These are phyloP conservation scores for Cystofilobasidium macerans DNA, from an alignment of 768 basidiomycete genomes.

Conservation along the genomic window DNA sequence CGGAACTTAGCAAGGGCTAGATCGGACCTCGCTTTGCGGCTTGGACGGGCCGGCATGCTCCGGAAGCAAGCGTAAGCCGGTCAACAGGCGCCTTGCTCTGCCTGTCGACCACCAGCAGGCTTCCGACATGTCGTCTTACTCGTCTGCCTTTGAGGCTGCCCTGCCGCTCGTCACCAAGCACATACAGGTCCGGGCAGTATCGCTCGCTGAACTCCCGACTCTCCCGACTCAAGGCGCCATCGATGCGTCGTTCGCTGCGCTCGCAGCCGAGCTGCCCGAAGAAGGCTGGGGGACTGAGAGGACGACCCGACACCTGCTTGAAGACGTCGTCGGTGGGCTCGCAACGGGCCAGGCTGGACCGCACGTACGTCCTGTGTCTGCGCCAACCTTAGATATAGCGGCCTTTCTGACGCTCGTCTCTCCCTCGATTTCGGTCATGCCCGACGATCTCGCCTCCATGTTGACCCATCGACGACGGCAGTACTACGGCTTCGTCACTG, in stretches of 20 bases:
- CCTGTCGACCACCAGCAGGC: too few species aligned
- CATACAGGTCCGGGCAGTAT: not conserved
- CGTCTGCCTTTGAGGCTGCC: not conserved
- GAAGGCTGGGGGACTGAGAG: conserved; percentile 36
- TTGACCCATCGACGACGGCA: not conserved
- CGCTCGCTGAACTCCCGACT: conserved; percentile 11
- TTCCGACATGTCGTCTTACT: not conserved
- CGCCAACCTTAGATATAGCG: not conserved
- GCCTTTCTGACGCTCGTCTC: not conserved
- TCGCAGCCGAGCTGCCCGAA: conserved; percentile 34
- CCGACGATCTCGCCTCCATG: not conserved
- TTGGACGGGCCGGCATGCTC: too few species aligned
- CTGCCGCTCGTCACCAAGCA: not conserved
- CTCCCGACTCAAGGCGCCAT: conserved; percentile 25
- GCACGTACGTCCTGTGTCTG: conserved; percentile 27
- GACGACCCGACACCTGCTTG: conserved; percentile 32
- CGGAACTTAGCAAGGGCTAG: too few species aligned
- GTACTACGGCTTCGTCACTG: conserved; percentile 37
- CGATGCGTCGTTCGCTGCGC: conserved; percentile 27
- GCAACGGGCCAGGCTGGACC: conserved; percentile 41
- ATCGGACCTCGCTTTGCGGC: too few species aligned
- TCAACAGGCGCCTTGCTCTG: too few species aligned
- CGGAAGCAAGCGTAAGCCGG: too few species aligned
- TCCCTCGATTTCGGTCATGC: too few species aligned
- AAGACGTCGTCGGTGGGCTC: conserved; percentile 36